Percentiles rank a stretch among this genome's conserved stretches.
Conservation (phyloP, 495 filamentous ascomycete species). For the Amorphotheca resinae region DNA sequence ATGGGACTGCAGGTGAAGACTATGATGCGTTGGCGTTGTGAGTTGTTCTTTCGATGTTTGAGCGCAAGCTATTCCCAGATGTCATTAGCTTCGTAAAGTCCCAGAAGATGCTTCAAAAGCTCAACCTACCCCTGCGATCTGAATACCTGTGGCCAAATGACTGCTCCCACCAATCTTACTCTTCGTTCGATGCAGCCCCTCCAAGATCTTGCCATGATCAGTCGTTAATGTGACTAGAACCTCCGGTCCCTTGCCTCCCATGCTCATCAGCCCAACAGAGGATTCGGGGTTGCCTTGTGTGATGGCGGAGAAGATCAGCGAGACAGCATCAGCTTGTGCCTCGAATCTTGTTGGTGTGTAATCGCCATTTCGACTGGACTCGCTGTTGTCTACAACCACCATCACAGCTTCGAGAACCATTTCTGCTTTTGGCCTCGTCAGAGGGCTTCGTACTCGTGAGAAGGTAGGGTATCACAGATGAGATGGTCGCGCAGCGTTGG, state of each 20-base stretch:
- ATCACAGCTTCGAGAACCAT: slow-evolving; percentile 56
- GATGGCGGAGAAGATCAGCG: slow-evolving; percentile 87
- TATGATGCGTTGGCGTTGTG: slow-evolving; percentile 86
- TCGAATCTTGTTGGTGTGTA: slow-evolving; percentile 91
- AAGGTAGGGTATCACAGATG: too few species aligned
- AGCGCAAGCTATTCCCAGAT: slow-evolving; percentile 59
- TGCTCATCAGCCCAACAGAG: slow-evolving; percentile 94
- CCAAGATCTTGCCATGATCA: slow-evolving; percentile 88
- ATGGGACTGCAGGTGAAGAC: slow-evolving; percentile 92
- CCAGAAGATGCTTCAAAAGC: background rate
- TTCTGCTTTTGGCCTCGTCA: slow-evolving; percentile 17
- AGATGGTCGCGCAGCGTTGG: too few species aligned
- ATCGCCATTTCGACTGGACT: slow-evolving; percentile 94
- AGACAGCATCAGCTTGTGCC: slow-evolving; percentile 88
- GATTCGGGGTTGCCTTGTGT: slow-evolving; percentile 92
- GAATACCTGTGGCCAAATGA: slow-evolving; percentile 84
- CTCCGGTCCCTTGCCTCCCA: slow-evolving; percentile 94
- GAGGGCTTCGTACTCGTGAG: slow-evolving; percentile 8
- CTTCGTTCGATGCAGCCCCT: slow-evolving; percentile 88
- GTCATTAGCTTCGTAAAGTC: background rate
- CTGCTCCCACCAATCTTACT: slow-evolving; percentile 84
- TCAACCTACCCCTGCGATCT: slow-evolving; percentile 77
- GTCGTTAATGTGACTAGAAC: slow-evolving; percentile 91
- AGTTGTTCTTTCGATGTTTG: slow-evolving; percentile 96
- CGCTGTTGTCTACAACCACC: slow-evolving; percentile 87